These are phyloP conservation scores for Trichosporon sp. DNA, from an alignment of 1,284 basidiomycete genomes.

Conservation along the genomic window DNA sequence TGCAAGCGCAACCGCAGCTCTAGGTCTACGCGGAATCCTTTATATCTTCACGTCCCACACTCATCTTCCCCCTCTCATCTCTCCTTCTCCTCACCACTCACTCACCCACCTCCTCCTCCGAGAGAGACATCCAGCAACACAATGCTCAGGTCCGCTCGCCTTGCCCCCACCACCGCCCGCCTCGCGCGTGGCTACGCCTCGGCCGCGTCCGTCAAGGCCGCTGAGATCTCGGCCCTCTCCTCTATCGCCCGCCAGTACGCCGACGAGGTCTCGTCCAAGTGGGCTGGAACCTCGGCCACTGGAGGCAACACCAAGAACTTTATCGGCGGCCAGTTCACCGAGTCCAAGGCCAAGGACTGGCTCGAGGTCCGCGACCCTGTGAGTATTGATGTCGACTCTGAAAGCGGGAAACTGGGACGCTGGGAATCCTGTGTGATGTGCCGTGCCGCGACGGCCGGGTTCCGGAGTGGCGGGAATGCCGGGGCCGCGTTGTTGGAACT, in stretches of 20 bases:
- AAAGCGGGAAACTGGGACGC: too few relatives aligned
- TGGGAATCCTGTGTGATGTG: too few relatives aligned
- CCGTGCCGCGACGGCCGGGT: not conserved
- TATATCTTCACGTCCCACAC: not conserved
- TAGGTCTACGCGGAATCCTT: too few relatives aligned
- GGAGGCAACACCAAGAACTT: conserved; percentile 84
- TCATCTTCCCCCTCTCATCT: not conserved
- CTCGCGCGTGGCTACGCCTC: conserved; percentile 27
- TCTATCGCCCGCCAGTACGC: conserved; percentile 33
- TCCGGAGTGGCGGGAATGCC: not conserved
- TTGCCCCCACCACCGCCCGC: conserved; percentile 10
- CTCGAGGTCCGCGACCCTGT: conserved; percentile 84
- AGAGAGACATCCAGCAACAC: not conserved
- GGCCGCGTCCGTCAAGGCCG: conserved; percentile 17
- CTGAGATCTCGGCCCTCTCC: conserved; percentile 20
- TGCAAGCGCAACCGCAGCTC: too few relatives aligned
- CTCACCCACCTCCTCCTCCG: conserved; percentile 1
- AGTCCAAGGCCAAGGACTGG: conserved; percentile 71
- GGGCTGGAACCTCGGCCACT: conserved; percentile 76
- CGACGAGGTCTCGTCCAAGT: conserved; percentile 48
- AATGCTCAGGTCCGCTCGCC: conserved; percentile 18
- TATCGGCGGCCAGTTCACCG: conserved; percentile 73
- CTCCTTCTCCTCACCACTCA: not conserved
- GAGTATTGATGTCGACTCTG: conserved; percentile 21
- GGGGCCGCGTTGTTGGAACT: not conserved